phyloP scores from a whole-genome alignment of 1,284 basidiomycete genomes.

The Austroboletus novae-zelandiae region DNA sequence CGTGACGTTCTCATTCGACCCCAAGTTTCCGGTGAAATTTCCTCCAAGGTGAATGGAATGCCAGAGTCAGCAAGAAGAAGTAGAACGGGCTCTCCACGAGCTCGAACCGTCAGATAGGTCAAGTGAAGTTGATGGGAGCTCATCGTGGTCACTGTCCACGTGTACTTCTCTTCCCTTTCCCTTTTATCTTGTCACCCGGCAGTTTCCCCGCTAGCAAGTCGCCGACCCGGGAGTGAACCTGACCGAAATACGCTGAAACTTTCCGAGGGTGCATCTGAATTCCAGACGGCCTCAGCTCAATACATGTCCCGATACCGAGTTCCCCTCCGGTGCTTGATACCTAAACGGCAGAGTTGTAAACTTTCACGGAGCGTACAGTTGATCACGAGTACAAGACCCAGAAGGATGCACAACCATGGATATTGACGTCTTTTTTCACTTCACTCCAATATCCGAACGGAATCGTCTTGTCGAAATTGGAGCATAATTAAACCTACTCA shows the following conservation, averaged over 20 bases:
- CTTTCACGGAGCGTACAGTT: too few relatives aligned
- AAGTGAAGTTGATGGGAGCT: constrained; percentile 16
- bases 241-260: too few relatives aligned
- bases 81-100: constrained; percentile 25
- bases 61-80: constrained; percentile 27
- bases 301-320: too few relatives aligned
- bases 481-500: constrained; percentile 2
- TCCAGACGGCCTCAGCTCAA: too few relatives aligned
- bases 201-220: too few relatives aligned
- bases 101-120: constrained; percentile 22
- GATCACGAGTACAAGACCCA: too few relatives aligned
- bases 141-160: constrained; percentile 9
- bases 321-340: too few relatives aligned
- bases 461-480: constrained; percentile 6
- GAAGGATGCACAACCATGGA: too few relatives aligned
- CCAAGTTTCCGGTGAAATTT: constrained; percentile 16
- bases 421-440: too few relatives aligned
- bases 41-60: constrained; percentile 17
- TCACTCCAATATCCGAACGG: constrained; percentile 7
- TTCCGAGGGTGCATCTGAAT: too few relatives aligned
- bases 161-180: background rate
- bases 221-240: too few relatives aligned
- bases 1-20: constrained; percentile 13
- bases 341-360: too few relatives aligned
- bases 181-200: background rate